phyloP scores from a whole-genome alignment of 2,329 filamentous ascomycete species.

The Hymenoscyphus albidus region DNA sequence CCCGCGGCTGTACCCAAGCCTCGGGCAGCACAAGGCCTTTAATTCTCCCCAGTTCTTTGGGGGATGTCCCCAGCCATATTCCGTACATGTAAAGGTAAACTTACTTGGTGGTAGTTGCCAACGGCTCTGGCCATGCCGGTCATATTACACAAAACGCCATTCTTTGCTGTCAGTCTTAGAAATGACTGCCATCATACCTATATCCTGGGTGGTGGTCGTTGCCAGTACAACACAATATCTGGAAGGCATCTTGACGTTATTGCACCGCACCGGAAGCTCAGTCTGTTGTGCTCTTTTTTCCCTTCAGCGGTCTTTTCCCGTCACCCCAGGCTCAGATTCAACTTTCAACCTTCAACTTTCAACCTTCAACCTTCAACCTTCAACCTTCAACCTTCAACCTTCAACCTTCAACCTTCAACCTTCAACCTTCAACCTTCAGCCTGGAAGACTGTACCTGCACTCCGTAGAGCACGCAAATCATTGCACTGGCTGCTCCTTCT shows the following conservation, averaged over 20 bases:
- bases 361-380: not conserved
- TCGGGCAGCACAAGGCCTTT: not conserved
- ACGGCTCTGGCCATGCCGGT: not conserved
- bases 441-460: not conserved
- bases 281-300: not conserved
- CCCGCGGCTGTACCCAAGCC: not conserved
- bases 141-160: not conserved
- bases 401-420: not conserved
- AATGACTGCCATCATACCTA: not conserved
- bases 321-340: not conserved
- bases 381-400: not conserved
- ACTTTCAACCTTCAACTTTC: too few relatives aligned
- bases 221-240: not conserved
- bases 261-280: not conserved
- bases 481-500: not conserved
- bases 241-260: not conserved
- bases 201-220: not conserved
- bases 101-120: not conserved
- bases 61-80: not conserved
- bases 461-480: not conserved
- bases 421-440: not conserved
- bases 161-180: not conserved
- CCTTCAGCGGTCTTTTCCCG: not conserved
- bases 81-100: not conserved
- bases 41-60: not conserved